Conservation (phyloP, 2,329 filamentous ascomycete species). For the Aureobasidium sp. region DNA sequence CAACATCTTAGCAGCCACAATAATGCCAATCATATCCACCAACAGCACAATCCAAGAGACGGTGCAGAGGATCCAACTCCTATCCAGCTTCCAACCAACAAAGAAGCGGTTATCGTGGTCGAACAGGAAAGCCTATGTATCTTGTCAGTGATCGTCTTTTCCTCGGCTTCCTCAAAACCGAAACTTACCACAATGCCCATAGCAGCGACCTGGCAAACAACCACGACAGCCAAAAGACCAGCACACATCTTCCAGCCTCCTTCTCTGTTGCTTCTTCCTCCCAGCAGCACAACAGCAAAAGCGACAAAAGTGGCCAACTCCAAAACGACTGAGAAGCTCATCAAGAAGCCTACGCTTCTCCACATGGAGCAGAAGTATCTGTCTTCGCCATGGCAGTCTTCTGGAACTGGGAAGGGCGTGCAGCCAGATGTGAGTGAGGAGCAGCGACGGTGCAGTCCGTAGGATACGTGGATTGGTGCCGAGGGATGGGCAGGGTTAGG, state of each 20-base stretch:
- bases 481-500: slow-evolving; percentile 23
- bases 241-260: slow-evolving; percentile 73
- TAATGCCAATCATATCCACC: slow-evolving; percentile 51
- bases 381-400: slow-evolving; percentile 60
- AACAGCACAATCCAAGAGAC: slow-evolving; percentile 52
- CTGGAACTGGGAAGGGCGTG: slow-evolving; percentile 57
- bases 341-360: slow-evolving; percentile 79
- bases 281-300: slow-evolving; percentile 68
- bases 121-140: slow-evolving; percentile 65
- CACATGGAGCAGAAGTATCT: slow-evolving; percentile 86
- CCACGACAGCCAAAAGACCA: slow-evolving; percentile 57
- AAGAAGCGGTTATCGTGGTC: slow-evolving; percentile 79
- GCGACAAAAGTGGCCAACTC: slow-evolving; percentile 74
- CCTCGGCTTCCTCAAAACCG: background rate
- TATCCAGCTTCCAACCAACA: slow-evolving; percentile 72
- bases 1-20: slow-evolving; percentile 60
- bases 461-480: slow-evolving; percentile 53
- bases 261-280: slow-evolving; percentile 73
- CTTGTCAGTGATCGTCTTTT: background rate
- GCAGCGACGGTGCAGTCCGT: slow-evolving; percentile 77
- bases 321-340: slow-evolving; percentile 75
- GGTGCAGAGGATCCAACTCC: slow-evolving; percentile 65
- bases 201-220: slow-evolving; percentile 62
- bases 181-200: slow-evolving; percentile 73
- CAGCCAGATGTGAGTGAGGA: slow-evolving; percentile 60